Conservation (phyloP, 73 alveolate genomes). For the Effrenium voratum region DNA sequence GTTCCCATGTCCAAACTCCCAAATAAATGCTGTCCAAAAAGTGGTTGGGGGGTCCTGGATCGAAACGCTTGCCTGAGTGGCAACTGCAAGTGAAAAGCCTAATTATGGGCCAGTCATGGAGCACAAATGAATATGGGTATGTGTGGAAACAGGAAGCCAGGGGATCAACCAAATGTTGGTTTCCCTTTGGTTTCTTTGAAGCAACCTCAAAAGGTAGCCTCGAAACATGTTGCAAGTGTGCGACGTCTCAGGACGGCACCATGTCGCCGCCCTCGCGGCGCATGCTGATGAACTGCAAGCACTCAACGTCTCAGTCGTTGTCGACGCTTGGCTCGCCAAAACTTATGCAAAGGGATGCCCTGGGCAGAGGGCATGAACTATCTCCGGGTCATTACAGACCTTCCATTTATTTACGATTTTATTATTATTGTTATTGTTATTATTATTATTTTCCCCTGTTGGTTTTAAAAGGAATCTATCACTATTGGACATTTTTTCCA, state of each 20-base stretch:
- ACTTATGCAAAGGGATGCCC: too few relatives aligned
- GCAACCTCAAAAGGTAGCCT: too few relatives aligned
- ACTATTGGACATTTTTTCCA: background rate
- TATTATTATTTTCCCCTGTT: background rate
- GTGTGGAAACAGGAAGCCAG: too few relatives aligned
- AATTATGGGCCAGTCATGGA: too few relatives aligned
- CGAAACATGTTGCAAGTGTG: background rate
- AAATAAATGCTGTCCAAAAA: too few relatives aligned
- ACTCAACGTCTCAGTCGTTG: conserved; percentile 11
- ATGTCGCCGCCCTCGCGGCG: conserved; percentile 67
- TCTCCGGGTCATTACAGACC: background rate
- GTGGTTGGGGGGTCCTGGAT: too few relatives aligned
- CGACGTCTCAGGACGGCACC: conserved; percentile 59
- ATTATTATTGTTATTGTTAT: background rate
- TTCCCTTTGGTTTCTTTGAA: too few relatives aligned
- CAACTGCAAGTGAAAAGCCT: too few relatives aligned
- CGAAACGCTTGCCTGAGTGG: too few relatives aligned
- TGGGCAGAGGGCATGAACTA: background rate
- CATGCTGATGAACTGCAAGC: conserved; percentile 84
- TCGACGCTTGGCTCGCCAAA: conserved; percentile 36
- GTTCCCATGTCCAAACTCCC: too few relatives aligned
- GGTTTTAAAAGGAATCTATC: background rate
- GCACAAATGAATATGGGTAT: too few relatives aligned
- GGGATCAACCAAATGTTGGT: too few relatives aligned
- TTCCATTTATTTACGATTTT: background rate